Percentiles rank a stretch among this genome's conserved stretches.
Conservation (phyloP, 192 early-diverging fungal genomes). For the Backusella psychrophila region DNA sequence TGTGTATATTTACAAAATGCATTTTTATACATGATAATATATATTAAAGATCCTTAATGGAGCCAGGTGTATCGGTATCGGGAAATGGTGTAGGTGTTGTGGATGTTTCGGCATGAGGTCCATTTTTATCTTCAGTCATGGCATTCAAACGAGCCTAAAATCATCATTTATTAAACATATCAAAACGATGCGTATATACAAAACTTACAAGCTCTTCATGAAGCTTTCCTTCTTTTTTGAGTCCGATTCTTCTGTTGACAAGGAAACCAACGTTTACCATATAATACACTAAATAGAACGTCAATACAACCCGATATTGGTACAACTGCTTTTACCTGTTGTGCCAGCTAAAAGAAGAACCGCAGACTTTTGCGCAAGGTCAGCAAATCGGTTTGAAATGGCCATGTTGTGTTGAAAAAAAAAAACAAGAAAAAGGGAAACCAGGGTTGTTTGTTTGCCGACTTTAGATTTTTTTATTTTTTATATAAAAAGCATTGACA, state of each 20-base stretch:
- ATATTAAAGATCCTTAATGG: neutral
- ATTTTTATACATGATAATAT: neutral
- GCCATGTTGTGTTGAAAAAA: conserved; percentile 7
- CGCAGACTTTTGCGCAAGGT: conserved; percentile 37
- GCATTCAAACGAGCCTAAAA: conserved; percentile 6
- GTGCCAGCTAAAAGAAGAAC: conserved; percentile 35
- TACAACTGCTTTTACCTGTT: conserved; percentile 13
- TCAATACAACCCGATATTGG: neutral
- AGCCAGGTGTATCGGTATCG: conserved; percentile 13
- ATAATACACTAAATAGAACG: conserved; percentile 30
- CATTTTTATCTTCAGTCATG: conserved; percentile 2
- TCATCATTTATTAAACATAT: neutral
- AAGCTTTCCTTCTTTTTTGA: conserved; percentile 28
- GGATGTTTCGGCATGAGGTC: conserved; percentile 21
- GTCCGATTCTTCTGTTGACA: neutral
- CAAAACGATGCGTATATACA: too few relatives aligned
- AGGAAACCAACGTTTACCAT: conserved; percentile 25
- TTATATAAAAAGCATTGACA: neutral
- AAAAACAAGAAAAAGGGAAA: neutral
- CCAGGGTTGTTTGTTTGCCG: too few relatives aligned
- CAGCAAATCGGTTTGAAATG: conserved; percentile 21
- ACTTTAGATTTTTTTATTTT: too few relatives aligned
- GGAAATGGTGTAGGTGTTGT: conserved; percentile 33
- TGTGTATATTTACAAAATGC: neutral
- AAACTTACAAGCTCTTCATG: conserved; percentile 39